Percentiles rank a stretch among this genome's conserved stretches.
Conservation (phyloP, 78 protist species). For the Capsaspora owczarzaki region DNA sequence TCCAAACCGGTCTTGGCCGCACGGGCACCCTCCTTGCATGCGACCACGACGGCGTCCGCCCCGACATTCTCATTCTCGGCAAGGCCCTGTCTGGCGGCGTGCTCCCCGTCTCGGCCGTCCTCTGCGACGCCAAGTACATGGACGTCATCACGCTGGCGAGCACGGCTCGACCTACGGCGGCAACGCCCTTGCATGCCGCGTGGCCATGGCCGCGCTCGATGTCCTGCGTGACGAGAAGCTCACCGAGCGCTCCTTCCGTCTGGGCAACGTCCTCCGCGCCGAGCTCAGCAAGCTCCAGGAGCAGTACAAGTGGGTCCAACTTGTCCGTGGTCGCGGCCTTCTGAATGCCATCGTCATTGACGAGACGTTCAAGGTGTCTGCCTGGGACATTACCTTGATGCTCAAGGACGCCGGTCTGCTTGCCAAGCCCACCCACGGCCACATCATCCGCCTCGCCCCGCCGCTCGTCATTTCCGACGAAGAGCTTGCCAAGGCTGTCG, state of each 20-base stretch:
- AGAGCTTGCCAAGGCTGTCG: conserved; percentile 54
- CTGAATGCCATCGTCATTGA: conserved; percentile 77
- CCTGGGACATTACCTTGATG: conserved; percentile 75
- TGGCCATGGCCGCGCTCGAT: conserved; percentile 84
- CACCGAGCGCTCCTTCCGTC: conserved; percentile 27
- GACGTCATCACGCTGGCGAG: conserved; percentile 76
- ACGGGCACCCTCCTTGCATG: conserved; percentile 64
- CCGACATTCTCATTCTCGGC: conserved; percentile 87
- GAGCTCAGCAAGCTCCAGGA: conserved; percentile 19
- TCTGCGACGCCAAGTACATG: conserved; percentile 67
- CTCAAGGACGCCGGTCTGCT: conserved; percentile 78
- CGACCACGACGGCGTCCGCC: conserved; percentile 58
- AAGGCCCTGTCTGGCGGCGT: conserved; percentile 92
- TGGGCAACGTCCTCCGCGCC: conserved; percentile 21
- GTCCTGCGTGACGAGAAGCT: conserved; percentile 32
- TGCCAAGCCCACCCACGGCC: conserved; percentile 92
- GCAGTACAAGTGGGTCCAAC: conserved; percentile 20
- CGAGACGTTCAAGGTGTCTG: conserved; percentile 40
- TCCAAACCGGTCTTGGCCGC: conserved; percentile 90
- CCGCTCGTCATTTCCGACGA: conserved; percentile 75
- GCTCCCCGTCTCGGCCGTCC: conserved; percentile 79
- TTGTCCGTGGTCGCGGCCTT: conserved; percentile 69
- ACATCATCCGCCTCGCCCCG: conserved; percentile 91
- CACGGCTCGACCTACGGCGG: conserved; percentile 97
- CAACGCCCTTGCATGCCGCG: conserved; percentile 85